Evolutionary conservation across 768 basidiomycete species (phyloP), one percentile per base, ranked within the genome.

Genomic region (Lactarius tabidus): DNA sequence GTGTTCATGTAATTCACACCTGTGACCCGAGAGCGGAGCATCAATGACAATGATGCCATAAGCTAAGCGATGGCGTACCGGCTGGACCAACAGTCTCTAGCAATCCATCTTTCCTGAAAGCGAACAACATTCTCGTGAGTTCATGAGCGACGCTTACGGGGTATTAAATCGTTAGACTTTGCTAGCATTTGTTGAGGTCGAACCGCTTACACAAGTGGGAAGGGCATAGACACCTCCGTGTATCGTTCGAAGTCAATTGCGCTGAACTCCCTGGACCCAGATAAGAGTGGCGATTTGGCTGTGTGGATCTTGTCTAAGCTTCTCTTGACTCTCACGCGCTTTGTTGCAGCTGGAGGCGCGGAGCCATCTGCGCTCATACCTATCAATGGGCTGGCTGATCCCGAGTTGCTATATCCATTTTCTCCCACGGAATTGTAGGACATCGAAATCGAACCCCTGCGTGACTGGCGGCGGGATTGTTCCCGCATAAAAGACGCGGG

Each of bases 81-180:
- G 95, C 93, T 15, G 93, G 93, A 38, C 95, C 95, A 66, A 95
- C 87, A 20, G 88, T 88, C 74, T 97, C 95, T 58, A 98, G 75
- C 63, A 87, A 87, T 1, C 93, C 93, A 69, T 91, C 87, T 41
- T 88, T 80, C 72, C 87, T 85, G 75, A 91, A 95, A 59, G 77
- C 77, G 74, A 91, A 94, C 52, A 95, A 74, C 33, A 80, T 74
- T 53, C 85, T 78, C 23, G 84, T 81, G 39, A 97, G 79, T 73
- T 95, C 92, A 75, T 94, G 90, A 2, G 89, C 89, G 67, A 96
- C 88, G 31, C 91, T 91, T 71, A 18, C 38, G 17, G 14, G 20
- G 20, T 6, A 53, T 17, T 12, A 63, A 33, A 65, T 59, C 39
- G 35, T 64, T 39, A 39, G 41, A 56, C 31, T 3, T 8, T 2